Percentiles rank a stretch among this genome's conserved stretches.
Conservation (phyloP, 2,329 filamentous ascomycete species). For the Exophiala bonariae region DNA sequence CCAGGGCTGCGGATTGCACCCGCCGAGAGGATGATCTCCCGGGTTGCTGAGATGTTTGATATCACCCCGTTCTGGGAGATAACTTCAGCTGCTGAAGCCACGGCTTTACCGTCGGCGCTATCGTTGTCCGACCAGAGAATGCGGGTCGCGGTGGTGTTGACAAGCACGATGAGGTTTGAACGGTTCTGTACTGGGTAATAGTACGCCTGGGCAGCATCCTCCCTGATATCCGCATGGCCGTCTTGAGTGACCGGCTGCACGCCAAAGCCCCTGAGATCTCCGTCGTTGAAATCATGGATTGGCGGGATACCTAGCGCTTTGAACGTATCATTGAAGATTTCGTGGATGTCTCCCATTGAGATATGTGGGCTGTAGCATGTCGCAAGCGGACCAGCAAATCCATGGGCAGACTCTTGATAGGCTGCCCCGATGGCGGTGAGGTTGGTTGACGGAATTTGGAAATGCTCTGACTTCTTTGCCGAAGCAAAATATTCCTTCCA, state of each 20-base stretch:
- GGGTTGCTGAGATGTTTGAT: constrained; percentile 33
- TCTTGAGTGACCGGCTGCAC: constrained; percentile 46
- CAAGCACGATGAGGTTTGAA: constrained; percentile 44
- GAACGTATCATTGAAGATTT: constrained; percentile 39
- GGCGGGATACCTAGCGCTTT: constrained; percentile 36
- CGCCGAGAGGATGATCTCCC: constrained; percentile 61
- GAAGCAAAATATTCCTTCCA: constrained; percentile 34
- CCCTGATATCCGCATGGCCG: constrained; percentile 37
- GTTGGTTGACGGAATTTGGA: constrained; percentile 26
- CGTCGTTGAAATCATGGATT: constrained; percentile 45
- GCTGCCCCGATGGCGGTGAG: constrained; percentile 27
- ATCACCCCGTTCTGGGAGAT: background rate
- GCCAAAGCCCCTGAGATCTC: constrained; percentile 45
- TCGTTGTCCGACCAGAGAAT: constrained; percentile 36
- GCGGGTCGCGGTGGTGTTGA: constrained; percentile 43
- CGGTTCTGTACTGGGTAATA: constrained; percentile 45
- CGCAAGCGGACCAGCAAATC: constrained; percentile 32
- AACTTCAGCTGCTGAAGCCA: background rate
- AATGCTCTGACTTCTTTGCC: constrained; percentile 31
- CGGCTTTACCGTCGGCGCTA: constrained; percentile 2
- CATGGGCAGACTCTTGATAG: constrained; percentile 30
- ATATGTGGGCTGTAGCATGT: constrained; percentile 28
- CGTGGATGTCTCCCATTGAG: constrained; percentile 28
- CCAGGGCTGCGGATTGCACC: constrained; percentile 58
- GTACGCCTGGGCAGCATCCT: constrained; percentile 50